Percentiles rank a stretch among this genome's conserved stretches.
phyloP scores from a whole-genome alignment of 306 rosid species.

The Cicer yamashitae region DNA sequence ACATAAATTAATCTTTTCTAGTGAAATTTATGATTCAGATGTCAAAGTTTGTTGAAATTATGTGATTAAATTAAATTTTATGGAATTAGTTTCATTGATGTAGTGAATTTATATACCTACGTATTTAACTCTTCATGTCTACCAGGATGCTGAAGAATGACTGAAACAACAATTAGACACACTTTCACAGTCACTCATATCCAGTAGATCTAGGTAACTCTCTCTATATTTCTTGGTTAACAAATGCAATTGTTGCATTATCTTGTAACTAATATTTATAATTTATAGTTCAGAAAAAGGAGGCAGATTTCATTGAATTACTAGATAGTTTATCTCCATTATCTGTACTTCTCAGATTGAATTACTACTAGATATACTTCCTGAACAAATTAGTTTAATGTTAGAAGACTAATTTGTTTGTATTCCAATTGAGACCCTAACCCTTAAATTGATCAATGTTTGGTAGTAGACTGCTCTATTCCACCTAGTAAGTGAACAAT shows the following conservation, averaged over 20 bases:
- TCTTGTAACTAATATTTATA: constrained; percentile 14
- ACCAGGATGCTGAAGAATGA: constrained; percentile 98
- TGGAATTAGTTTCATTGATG: constrained; percentile 33
- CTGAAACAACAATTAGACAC: constrained; percentile 94
- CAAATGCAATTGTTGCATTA: constrained; percentile 21
- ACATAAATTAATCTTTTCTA: no score
- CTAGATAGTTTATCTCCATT: not conserved
- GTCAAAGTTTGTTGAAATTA: no score
- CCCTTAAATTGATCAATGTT: no score
- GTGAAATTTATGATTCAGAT: no score
- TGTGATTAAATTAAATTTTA: not conserved
- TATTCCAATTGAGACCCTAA: no score
- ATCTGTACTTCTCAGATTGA: constrained; percentile 12
- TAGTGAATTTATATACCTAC: constrained; percentile 30
- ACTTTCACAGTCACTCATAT: constrained; percentile 86
- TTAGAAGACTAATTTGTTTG: no score
- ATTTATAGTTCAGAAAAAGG: constrained; percentile 3
- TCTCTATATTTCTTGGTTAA: constrained; percentile 17
- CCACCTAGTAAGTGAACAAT: no score
- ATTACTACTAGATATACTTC: constrained; percentile 15
- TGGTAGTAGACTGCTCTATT: no score
- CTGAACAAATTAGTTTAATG: constrained; percentile 3
- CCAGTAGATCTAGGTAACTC: constrained; percentile 69
- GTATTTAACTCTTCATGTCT: constrained; percentile 35
- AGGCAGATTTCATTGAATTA: not conserved